Conservation (phyloP, 129 eudicot genomes). For the Flaveria sonorensis region DNA sequence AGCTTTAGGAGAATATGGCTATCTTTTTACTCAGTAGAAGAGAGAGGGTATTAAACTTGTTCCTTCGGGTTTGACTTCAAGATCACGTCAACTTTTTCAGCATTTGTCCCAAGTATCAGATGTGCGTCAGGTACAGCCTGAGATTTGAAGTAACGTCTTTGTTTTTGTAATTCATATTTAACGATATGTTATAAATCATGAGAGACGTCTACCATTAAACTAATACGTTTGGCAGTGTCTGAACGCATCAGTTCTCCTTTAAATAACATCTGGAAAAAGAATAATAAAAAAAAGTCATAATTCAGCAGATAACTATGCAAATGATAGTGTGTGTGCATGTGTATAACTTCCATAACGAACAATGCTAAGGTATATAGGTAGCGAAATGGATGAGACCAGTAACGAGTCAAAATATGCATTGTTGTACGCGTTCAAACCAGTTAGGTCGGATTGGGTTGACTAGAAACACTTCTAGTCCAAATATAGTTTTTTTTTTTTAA, state of each 20-base stretch:
- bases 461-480: too few relatives aligned
- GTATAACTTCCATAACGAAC: neutral
- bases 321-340: too few relatives aligned
- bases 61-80: slow-evolving; percentile 28
- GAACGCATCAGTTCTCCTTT: slow-evolving; percentile 68
- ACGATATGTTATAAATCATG: slow-evolving; percentile 59
- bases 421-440: neutral
- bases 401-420: too few relatives aligned
- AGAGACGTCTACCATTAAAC: slow-evolving; percentile 69
- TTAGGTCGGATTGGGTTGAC: neutral
- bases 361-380: neutral
- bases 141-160: slow-evolving; percentile 37
- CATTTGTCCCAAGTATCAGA: slow-evolving; percentile 49
- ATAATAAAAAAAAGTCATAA: neutral
- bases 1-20: slow-evolving; percentile 22
- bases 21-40: slow-evolving; percentile 22
- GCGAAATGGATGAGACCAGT: neutral
- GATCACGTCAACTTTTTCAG: slow-evolving; percentile 41
- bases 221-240: slow-evolving; percentile 65
- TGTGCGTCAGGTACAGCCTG: slow-evolving; percentile 25
- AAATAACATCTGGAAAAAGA: slow-evolving; percentile 61
- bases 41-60: neutral
- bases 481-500: too few relatives aligned
- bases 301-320: neutral
- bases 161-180: slow-evolving; percentile 25